Conservation (phyloP, 306 rosid genomes). For the Rosa rugosa region DNA sequence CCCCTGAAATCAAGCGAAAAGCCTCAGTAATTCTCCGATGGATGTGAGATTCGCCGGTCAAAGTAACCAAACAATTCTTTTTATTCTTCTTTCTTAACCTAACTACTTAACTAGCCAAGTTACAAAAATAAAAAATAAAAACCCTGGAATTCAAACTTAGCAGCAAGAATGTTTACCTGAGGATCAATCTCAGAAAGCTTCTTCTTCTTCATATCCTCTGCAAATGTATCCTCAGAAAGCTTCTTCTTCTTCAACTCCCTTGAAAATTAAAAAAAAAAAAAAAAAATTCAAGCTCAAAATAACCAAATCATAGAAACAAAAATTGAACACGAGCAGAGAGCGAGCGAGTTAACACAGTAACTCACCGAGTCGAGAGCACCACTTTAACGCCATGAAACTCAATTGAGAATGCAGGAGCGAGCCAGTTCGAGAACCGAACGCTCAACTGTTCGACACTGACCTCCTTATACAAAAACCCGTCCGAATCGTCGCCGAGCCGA, state of each 20-base stretch:
- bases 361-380: slow-evolving; percentile 49
- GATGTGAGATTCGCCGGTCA: background rate
- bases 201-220: slow-evolving; percentile 43
- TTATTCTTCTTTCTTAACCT: slow-evolving; percentile 9
- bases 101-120: background rate
- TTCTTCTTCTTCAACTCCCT: slow-evolving; percentile 42
- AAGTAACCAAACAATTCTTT: background rate
- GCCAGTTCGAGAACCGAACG: slow-evolving; percentile 69
- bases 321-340: background rate
- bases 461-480: slow-evolving; percentile 46
- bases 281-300: slow-evolving; percentile 6
- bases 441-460: slow-evolving; percentile 51
- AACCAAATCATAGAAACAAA: slow-evolving; percentile 7
- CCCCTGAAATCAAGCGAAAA: slow-evolving; percentile 61
- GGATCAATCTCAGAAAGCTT: slow-evolving; percentile 76
- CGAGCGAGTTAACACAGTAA: slow-evolving; percentile 4
- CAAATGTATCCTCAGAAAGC: slow-evolving; percentile 30
- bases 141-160: background rate
- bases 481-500: slow-evolving; percentile 48
- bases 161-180: slow-evolving; percentile 45
- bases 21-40: background rate
- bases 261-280: background rate
- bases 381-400: slow-evolving; percentile 61
- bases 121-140: background rate
- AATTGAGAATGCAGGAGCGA: slow-evolving; percentile 55